phyloP scores from a whole-genome alignment of 768 basidiomycete genomes.

The Leccinum disarticulatum region DNA sequence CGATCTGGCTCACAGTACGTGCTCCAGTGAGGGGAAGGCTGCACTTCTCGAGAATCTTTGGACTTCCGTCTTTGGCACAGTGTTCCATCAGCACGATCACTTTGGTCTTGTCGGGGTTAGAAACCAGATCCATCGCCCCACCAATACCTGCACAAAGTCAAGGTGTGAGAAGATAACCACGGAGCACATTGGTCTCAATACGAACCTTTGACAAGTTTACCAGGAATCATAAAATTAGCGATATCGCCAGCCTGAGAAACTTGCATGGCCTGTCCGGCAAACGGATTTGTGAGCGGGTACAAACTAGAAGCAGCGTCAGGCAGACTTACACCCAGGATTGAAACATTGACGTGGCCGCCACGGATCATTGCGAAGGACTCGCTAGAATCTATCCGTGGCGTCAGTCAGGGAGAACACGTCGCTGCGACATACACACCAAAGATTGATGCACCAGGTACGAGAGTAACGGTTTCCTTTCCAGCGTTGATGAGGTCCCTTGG shows the following conservation, averaged over 20 bases:
- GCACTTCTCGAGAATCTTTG: slow-evolving; percentile 84
- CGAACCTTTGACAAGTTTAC: slow-evolving; percentile 82
- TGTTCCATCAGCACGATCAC: slow-evolving; percentile 91
- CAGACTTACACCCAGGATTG: slow-evolving; percentile 81
- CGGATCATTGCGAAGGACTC: slow-evolving; percentile 99
- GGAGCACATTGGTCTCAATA: neutral
- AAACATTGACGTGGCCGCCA: slow-evolving; percentile 91
- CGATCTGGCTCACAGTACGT: slow-evolving; percentile 82
- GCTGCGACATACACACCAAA: slow-evolving; percentile 59
- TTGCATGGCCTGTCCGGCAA: slow-evolving; percentile 77
- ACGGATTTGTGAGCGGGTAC: slow-evolving; percentile 1
- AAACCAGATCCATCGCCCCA: slow-evolving; percentile 95
- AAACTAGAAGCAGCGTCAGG: neutral
- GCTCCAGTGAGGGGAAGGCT: slow-evolving; percentile 87
- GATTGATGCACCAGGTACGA: slow-evolving; percentile 86
- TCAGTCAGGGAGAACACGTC: neutral
- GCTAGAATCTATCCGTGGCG: slow-evolving; percentile 55
- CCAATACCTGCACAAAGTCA: slow-evolving; percentile 65
- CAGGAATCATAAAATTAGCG: slow-evolving; percentile 98
- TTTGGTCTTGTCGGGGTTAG: slow-evolving; percentile 94
- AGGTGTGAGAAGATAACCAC: slow-evolving; percentile 10
- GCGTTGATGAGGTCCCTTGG: slow-evolving; percentile 88
- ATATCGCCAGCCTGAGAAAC: slow-evolving; percentile 92
- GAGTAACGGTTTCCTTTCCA: slow-evolving; percentile 91
- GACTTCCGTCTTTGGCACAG: slow-evolving; percentile 83